Base-by-base conservation (phyloP, 148 eudicot species). In the Salicornia ramosissima region DNA sequence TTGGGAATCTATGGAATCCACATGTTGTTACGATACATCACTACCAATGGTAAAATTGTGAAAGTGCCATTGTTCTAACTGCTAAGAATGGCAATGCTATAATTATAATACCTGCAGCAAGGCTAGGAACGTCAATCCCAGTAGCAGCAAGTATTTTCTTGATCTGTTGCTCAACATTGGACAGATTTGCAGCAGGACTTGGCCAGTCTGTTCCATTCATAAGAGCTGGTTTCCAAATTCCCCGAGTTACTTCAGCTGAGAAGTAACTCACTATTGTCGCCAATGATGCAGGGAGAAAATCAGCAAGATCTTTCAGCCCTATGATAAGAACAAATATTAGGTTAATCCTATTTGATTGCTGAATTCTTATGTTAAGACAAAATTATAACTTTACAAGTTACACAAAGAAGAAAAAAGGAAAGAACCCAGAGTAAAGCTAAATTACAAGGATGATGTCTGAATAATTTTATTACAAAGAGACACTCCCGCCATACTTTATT, bases 191-290 rank as follows among this genome's bases (percentile, higher is more conserved):
- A 54, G 90, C 96, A 28, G 99, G 99, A 71, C 99, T 94, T 29
- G 99, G 99, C 99, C 99, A 94, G 78, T 90, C 99, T 31, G 97
- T 86, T 75, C 99, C 99, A 60, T 94, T 94, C 99, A 94, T 94
- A 56, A 78, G 78, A 69, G 84, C 99, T 19, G 96, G 89, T 77
- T 94, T 94, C 99, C 99, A 94, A 62, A 94, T 76, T 50, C 99
- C 97, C 52, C 99, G 89, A 77, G 91, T 88, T 52, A 91, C 99
- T 83, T 94, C 99, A 52, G 99, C 96, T 30, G 99, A 94, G 78
- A 94, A 91, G 80, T 88, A 94, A 75, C 99, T 88, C 64, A 90
- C 96, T 60, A 94, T 94, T 10, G 88, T 78, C 59, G 99, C 96
- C 78, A 91, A 77, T 29, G 97, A 87, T 59, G 97, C 97, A 71